Evolutionary conservation across 2,329 filamentous ascomycete species (phyloP).

Genomic region (Penicillium sp.): DNA sequence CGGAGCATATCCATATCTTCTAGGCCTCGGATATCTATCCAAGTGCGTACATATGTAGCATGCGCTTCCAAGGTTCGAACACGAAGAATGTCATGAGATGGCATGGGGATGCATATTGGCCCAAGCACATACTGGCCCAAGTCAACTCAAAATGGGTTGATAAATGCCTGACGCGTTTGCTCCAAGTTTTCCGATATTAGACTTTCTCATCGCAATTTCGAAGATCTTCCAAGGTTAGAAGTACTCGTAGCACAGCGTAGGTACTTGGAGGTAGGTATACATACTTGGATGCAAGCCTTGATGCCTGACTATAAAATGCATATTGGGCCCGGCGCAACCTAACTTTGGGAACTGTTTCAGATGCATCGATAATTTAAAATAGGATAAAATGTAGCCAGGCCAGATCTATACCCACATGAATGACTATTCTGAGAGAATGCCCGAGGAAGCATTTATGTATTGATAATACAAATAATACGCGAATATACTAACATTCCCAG

Average conservation of each 20-base stretch:
- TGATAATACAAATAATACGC: not conserved
- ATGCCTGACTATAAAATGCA: constrained; percentile 6
- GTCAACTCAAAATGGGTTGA: not conserved
- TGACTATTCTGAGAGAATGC: not conserved
- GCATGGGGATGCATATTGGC: not conserved
- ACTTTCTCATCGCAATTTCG: not conserved
- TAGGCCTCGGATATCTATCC: not conserved
- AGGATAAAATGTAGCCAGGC: not conserved
- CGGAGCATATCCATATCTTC: constrained; percentile 1
- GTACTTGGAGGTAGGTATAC: not conserved
- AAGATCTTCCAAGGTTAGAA: not conserved
- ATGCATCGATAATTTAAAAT: not conserved
- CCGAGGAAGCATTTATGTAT: not conserved
- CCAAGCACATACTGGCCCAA: not conserved
- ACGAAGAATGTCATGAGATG: not conserved
- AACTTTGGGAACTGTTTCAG: not conserved
- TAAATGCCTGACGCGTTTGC: not conserved
- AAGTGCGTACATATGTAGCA: not conserved
- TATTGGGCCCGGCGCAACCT: constrained; percentile 2
- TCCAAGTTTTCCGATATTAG: not conserved
- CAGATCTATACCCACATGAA: not conserved
- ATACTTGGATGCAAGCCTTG: constrained; percentile 3
- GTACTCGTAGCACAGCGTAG: not conserved
- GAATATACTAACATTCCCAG: not conserved
- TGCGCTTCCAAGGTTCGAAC: not conserved